Evolutionary conservation across 108 stramenopile genomes (phyloP), one percentile per base, ranked within the genome.

Genomic region (Cyclotella sp.): DNA sequence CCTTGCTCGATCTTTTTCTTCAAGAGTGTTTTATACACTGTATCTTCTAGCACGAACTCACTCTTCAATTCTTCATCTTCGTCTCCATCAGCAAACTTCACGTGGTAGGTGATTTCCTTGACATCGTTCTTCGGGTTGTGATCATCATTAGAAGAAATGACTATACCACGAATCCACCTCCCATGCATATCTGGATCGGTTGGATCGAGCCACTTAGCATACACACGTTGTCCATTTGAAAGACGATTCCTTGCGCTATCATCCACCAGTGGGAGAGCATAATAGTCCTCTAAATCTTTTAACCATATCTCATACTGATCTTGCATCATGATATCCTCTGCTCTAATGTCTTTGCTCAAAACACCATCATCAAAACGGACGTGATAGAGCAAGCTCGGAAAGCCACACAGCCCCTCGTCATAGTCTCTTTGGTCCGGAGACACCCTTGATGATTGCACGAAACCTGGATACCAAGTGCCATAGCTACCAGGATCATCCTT

Each of bases 401-500:
- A 52, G 18, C 63, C 63, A 9, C 58, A 76, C n/a, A 28, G 28
- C 30, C 63, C 52, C 22, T 29, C 51, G 44, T 78, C 57, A 64
- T 59, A 54, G 26, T 72, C 70, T 9, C 40, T 46, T n/a, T 73
- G 79, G 42, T 70, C 72, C 27, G 75, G 34, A 21, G 67, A 68
- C 49, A 68, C 67, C 24, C 44, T 77, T 18, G 82, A 77, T 13
- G 76, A 70, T 28, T 67, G 44, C 13, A 83, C 55, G 19, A 54
- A 70, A 21, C 82, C 82, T 28, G 82, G 73, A 73, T 83, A 83
- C 82, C 82, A 83, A 27, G 82, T 63, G 11, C 82, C 82, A 42
- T 73, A 83, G 39, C 72, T 74, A 19, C 70, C 75, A 0, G 76
- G 76, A 57, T 83, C 82, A 9, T 83, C 67, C 44, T 68, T 63